Percentiles rank a stretch among this genome's conserved stretches.
phyloP scores from a whole-genome alignment of 192 early-diverging fungal species.

The Backusella australiensis region DNA sequence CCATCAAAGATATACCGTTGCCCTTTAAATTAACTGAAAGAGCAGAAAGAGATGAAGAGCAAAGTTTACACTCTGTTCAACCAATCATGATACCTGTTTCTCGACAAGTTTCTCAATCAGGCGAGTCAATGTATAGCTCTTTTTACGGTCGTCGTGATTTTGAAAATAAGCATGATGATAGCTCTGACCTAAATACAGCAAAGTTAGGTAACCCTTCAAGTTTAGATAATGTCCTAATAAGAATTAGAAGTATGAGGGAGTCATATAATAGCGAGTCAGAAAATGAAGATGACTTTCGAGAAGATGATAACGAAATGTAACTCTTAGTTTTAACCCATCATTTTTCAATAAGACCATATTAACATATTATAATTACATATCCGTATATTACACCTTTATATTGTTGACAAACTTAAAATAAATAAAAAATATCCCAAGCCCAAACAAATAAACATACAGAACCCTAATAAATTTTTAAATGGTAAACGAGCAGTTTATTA shows the following conservation, averaged over 20 bases:
- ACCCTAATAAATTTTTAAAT: not conserved
- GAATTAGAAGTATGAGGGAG: not conserved
- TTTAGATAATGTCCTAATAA: conserved; percentile 1
- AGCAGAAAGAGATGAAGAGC: conserved; percentile 11
- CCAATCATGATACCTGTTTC: conserved; percentile 14
- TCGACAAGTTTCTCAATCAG: not conserved
- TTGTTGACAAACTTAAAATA: no score
- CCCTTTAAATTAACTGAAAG: conserved; percentile 47
- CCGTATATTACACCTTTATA: not conserved
- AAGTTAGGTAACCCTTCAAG: not conserved
- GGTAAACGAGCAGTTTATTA: not conserved
- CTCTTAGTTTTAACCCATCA: not conserved
- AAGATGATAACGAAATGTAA: not conserved
- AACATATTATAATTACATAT: not conserved
- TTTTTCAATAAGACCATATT: not conserved
- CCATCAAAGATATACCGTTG: conserved; percentile 76
- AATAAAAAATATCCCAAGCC: not conserved
- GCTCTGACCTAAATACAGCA: not conserved
- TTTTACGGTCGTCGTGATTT: conserved; percentile 41
- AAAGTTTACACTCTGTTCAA: not conserved
- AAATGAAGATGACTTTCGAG: not conserved
- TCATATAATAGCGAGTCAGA: not conserved
- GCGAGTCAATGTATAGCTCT: conserved; percentile 7
- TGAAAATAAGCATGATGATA: conserved; percentile 33
- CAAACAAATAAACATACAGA: not conserved